Percentiles rank a stretch among this genome's conserved stretches.
These are phyloP conservation scores for Talaromyces liani DNA, from an alignment of 495 filamentous ascomycete genomes.

Conservation along the genomic window DNA sequence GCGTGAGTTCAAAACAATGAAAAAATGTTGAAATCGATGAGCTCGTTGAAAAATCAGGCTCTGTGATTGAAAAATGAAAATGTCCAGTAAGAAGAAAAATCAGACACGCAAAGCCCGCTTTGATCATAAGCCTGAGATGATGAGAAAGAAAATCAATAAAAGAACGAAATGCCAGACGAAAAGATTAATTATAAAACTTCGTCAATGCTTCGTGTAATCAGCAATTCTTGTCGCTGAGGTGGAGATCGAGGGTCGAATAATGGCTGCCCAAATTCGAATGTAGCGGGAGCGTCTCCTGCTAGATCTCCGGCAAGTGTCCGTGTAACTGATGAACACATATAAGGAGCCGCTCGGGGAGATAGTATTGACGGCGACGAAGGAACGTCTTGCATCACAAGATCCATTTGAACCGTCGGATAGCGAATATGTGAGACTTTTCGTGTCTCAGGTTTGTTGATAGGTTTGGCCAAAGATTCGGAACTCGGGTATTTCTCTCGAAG, in stretches of 20 bases:
- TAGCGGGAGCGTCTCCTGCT: constrained; percentile 20
- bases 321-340: constrained; percentile 31
- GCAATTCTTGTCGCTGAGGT: constrained; percentile 33
- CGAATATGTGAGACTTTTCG: constrained; percentile 15
- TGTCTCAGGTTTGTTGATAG: constrained; percentile 4
- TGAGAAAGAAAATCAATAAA: constrained; percentile 16
- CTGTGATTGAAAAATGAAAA: constrained; percentile 17
- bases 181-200: constrained; percentile 37
- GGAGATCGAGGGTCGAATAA: constrained; percentile 41
- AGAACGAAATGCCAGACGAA: constrained; percentile 5
- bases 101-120: constrained; percentile 42
- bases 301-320: constrained; percentile 27
- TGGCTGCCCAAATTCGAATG: constrained; percentile 20
- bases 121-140: constrained; percentile 34
- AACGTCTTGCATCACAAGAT: constrained; percentile 30
- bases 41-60: neutral
- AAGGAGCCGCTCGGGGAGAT: constrained; percentile 43
- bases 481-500: constrained; percentile 35
- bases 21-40: constrained; percentile 9
- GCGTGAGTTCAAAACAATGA: constrained; percentile 10
- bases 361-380: constrained; percentile 33
- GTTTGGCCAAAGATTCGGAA: constrained; percentile 12
- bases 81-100: constrained; percentile 1
- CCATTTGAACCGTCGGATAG: constrained; percentile 22
- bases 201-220: constrained; percentile 48